Percentiles rank a stretch among this genome's conserved stretches.
phyloP scores from a whole-genome alignment of 768 basidiomycete genomes.

The Hebeloma cylindrosporum region DNA sequence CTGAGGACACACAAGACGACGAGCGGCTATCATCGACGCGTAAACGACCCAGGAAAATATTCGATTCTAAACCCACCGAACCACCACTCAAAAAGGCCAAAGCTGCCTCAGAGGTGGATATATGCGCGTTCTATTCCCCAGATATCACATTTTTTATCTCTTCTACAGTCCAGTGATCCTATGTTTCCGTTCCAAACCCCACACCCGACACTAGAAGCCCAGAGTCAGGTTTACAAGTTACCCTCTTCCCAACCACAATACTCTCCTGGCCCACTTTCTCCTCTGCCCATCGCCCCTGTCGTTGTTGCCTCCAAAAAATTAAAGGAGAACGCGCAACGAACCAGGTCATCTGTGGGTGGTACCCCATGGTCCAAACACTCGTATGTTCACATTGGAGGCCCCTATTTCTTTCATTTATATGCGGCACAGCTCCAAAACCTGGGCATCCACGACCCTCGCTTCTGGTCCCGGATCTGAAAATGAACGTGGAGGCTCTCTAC shows the following conservation, averaged over 20 bases:
- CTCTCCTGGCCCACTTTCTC: constrained; percentile 16
- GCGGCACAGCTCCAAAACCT: background rate
- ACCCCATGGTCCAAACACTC: background rate
- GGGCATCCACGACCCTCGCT: constrained; percentile 4
- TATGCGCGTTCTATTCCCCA: constrained; percentile 9
- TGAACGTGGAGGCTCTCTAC: background rate
- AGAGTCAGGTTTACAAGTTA: constrained; percentile 19
- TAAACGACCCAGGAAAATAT: background rate
- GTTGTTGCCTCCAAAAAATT: background rate
- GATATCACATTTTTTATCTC: background rate
- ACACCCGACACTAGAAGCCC: constrained; percentile 19
- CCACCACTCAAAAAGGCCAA: constrained; percentile 5
- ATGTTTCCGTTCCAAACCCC: constrained; percentile 20
- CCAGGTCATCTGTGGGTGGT: background rate
- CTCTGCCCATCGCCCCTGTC: constrained; percentile 8
- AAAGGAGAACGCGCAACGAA: constrained; percentile 8
- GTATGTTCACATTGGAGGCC: background rate
- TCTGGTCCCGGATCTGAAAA: background rate
- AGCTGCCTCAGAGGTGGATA: constrained; percentile 1
- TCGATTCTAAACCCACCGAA: too few species aligned
- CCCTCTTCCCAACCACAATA: constrained; percentile 21
- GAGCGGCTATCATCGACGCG: background rate
- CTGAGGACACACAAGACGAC: background rate
- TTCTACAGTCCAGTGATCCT: background rate
- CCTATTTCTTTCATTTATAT: constrained; percentile 4